Evolutionary conservation across 768 basidiomycete species (phyloP).

Genomic region (Amanita polypyramis): DNA sequence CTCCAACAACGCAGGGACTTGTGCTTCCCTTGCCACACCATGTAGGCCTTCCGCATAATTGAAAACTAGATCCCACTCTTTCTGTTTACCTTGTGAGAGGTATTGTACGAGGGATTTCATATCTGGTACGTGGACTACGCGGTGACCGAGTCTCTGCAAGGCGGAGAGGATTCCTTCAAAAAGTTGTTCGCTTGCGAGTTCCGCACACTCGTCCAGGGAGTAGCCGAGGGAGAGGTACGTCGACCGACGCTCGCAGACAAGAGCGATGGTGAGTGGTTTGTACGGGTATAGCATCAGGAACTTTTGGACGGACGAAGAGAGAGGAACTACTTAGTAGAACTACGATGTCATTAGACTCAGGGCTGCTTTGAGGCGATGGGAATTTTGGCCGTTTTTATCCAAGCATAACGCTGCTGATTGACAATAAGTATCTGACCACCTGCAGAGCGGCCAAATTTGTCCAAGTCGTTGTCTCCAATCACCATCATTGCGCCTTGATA

Average conservation of each 20-base stretch:
- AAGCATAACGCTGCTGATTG: too few relatives aligned
- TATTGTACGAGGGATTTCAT: background rate
- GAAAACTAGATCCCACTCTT: conserved; percentile 18
- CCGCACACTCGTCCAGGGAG: background rate
- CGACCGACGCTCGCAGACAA: background rate
- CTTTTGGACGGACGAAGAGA: too few relatives aligned
- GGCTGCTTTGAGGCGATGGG: too few relatives aligned
- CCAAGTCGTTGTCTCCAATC: too few relatives aligned
- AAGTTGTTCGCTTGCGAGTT: background rate
- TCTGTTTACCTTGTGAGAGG: background rate
- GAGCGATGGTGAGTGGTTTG: background rate
- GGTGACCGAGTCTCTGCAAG: background rate
- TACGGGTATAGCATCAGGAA: too few relatives aligned
- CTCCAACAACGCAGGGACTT: conserved; percentile 17
- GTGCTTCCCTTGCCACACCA: conserved; percentile 14
- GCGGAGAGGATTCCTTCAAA: background rate
- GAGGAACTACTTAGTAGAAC: too few relatives aligned
- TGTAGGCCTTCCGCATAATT: conserved; percentile 16
- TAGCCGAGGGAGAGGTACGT: background rate
- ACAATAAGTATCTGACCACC: too few relatives aligned
- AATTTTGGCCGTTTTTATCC: too few relatives aligned
- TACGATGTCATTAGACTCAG: too few relatives aligned
- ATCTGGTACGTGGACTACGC: background rate
- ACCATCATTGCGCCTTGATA: too few relatives aligned
- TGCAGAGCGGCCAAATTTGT: too few relatives aligned